Evolutionary conservation across 352 stramenopile species (phyloP), one percentile per base, ranked within the genome.

Genomic region (Halophytophthora polymorphica): DNA sequence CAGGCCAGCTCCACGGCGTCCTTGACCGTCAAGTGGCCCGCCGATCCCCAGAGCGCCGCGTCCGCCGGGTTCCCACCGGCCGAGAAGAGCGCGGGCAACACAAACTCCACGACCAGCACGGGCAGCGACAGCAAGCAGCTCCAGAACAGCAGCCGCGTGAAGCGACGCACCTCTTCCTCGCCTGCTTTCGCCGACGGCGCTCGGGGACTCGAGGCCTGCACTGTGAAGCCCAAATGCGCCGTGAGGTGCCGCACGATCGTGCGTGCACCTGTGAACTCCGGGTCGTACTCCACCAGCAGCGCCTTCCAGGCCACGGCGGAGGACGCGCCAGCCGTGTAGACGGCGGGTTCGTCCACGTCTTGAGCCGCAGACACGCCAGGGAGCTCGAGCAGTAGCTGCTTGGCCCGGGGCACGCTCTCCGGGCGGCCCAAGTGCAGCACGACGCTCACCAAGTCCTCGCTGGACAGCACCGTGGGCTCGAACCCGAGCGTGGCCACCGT

Each of bases 401-500:
- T 56, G 7, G 61, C 71, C 21, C 45, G 55, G 14, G 21, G n/a
- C 0, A 51, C 52, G 8, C 39, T 68, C 11, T 77, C 63, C 1
- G 53, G 40, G 6, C 43, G 60, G 3, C 64, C 68, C 15, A 86
- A 48, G 15, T 85, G 69, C 21, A 90, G 48, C 36, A 88, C 61
- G 22, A 90, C 53, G 17, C 69, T 66, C 25, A 83, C 72, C 18
- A 83, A 52, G 12, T 71, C 69, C 11, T 85, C 77, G 44, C 64
- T 74, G 11, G 69, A 70, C 38, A 84, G 40, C 13, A 79, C 64
- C 13, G 58, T 74, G 6, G 82, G 66, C 18, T 85, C 69, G 56
- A 96, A 96, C 2, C 88, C 88, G 36, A 90, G 67, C 1, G 66
- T 79, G 11, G 50, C 53, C 23, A 90, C 70, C 14, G 86, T 73